A percentile compares a stretch with the other conserved stretches of the same genome.
These are phyloP conservation scores for Aurantiochytrium sp. DNA, from an alignment of 108 stramenopile genomes.

Conservation along the genomic window DNA sequence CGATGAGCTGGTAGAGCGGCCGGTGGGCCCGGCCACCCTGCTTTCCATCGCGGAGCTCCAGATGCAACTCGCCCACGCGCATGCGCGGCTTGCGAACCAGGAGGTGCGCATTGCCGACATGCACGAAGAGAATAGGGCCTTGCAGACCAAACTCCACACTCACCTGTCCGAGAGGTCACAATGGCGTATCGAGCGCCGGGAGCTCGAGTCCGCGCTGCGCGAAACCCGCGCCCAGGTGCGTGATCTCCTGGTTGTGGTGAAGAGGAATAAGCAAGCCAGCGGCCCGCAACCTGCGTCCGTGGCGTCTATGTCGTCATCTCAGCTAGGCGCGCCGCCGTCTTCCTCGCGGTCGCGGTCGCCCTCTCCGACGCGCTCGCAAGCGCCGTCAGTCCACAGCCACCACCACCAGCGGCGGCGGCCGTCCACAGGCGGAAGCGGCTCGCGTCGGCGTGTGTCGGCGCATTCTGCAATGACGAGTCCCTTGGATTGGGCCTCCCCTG, in stretches of 20 bases:
- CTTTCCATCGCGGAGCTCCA: slow-evolving; percentile 2
- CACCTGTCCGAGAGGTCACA: neutral
- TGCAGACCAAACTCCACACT: neutral
- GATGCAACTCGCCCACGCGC: neutral
- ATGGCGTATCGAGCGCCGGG: neutral
- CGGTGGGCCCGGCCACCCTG: slow-evolving; percentile 16
- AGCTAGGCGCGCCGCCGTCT: too few species aligned
- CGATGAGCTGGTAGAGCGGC: neutral
- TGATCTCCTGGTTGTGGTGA: neutral
- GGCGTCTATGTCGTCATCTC: too few species aligned
- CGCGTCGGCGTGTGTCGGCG: neutral
- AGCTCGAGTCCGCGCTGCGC: neutral
- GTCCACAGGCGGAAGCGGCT: neutral
- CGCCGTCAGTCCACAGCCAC: too few species aligned
- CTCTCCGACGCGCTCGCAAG: too few species aligned
- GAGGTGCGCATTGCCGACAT: neutral
- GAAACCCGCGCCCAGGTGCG: neutral
- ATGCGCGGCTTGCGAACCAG: neutral
- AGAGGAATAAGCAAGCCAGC: neutral
- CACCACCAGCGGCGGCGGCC: neutral
- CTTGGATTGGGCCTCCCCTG: neutral
- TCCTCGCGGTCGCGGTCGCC: too few species aligned
- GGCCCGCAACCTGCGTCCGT: neutral
- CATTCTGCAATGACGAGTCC: neutral
- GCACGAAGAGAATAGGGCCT: neutral